These are phyloP conservation scores for Hysterium pulicare DNA, from an alignment of 2,329 filamentous ascomycete species.

Conservation along the genomic window DNA sequence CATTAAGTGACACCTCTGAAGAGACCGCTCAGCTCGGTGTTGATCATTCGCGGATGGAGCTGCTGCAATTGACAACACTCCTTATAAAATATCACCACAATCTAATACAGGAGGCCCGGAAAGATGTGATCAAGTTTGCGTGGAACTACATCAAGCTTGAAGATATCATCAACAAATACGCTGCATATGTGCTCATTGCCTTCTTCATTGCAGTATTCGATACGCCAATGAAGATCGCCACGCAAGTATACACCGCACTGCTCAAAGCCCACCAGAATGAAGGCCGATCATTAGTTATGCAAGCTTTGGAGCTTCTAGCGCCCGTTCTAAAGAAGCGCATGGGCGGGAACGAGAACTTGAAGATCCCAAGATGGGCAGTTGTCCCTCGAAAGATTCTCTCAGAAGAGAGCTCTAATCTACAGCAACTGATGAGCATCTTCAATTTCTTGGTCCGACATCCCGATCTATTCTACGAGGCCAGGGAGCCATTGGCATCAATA, in stretches of 20 bases:
- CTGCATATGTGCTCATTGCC: conserved; percentile 91
- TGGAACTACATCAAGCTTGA: conserved; percentile 98
- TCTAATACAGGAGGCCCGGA: conserved; percentile 84
- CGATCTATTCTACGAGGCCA: conserved; percentile 88
- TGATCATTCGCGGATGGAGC: conserved; percentile 93
- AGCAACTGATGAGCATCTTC: conserved; percentile 96
- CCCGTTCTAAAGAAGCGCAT: conserved; percentile 87
- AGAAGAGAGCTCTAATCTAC: conserved; percentile 91
- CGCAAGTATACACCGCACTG: conserved; percentile 89
- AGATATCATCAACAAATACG: conserved; percentile 98
- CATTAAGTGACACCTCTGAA: conserved; percentile 72
- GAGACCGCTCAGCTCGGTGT: conserved; percentile 82
- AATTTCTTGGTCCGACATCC: conserved; percentile 92
- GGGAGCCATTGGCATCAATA: conserved; percentile 84
- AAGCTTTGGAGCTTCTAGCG: conserved; percentile 91
- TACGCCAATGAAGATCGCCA: conserved; percentile 91
- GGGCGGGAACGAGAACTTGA: conserved; percentile 64
- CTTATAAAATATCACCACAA: conserved; percentile 91
- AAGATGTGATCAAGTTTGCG: conserved; percentile 98
- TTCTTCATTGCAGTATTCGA: conserved; percentile 98
- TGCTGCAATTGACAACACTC: conserved; percentile 90
- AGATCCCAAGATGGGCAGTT: conserved; percentile 79
- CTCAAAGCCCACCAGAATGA: conserved; percentile 93
- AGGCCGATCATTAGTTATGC: conserved; percentile 84
- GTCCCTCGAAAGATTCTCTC: conserved; percentile 86